Evolutionary conservation across 2,329 filamentous ascomycete genomes (phyloP), one percentile per base, ranked within the genome.

Genomic region (Aspergillus brunneoviolaceus): DNA sequence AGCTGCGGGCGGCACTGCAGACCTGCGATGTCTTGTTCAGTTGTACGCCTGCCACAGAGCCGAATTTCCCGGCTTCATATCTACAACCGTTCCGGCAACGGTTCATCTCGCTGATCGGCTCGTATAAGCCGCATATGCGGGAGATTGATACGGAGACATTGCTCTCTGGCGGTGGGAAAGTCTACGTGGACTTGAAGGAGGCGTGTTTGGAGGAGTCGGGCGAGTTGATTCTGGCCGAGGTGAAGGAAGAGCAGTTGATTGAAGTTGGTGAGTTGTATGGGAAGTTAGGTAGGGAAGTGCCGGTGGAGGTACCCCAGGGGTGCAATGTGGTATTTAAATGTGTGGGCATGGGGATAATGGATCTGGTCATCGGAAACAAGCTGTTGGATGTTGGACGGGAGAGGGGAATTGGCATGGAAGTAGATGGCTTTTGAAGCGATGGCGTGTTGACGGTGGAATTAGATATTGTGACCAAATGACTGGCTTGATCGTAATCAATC

Each of bases 131-230:
- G 1, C 77, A 80, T 55, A 83, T 83, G 81, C 74, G 76, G 58
- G 81, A 83, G 62, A 67, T 84, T 31, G 81, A 83, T 58, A 74
- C 79, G 0, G 71, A 74, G 42, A 80, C 78, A 1, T 60, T 80
- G 9, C 67, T 78, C 12, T 81, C 69, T 2, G 87, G 89, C 65
- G 87, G 86, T 0, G 86, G 86, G 0, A 86, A 85, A 14, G 81
- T 92, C 27, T 82, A 91, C 5, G 89, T 92, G 5, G 89, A 92
- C 64, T 81, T 66, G 9, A 74, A 70, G 39, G 74, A 79, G 45
- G 79, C 77, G 4, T 81, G 78, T 61, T 64, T 81, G 53, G 71
- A 77, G 51, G 79, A 82, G 61, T 74, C 79, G 4, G 80, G 80
- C 3, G 81, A 82, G 65, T 60, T 82, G 33, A 77, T 81, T 39